These are phyloP conservation scores for Mycena indigotica DNA, from an alignment of 768 basidiomycete genomes.

Conservation along the genomic window DNA sequence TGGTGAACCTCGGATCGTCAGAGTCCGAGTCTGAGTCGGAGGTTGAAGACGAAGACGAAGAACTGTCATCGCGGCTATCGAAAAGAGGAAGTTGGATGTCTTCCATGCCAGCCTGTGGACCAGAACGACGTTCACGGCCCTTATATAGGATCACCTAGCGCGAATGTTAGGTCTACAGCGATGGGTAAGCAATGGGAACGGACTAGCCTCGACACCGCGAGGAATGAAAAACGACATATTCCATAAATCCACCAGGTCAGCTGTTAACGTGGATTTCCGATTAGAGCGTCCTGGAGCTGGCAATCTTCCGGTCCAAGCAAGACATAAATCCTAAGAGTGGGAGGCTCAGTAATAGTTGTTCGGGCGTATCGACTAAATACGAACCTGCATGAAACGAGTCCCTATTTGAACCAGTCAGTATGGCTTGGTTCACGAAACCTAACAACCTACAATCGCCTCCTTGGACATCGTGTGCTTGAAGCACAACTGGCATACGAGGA, in stretches of 20 bases:
- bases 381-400: conserved; percentile 75
- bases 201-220: conserved; percentile 68
- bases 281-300: conserved; percentile 63
- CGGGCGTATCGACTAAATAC: conserved; percentile 29
- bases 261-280: conserved; percentile 59
- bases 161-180: not conserved
- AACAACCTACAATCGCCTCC: conserved; percentile 56
- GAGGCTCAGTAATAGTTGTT: not conserved
- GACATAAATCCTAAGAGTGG: conserved; percentile 69
- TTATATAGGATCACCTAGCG: conserved; percentile 61
- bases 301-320: conserved; percentile 77
- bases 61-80: conserved; percentile 44
- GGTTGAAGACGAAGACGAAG: conserved; percentile 40
- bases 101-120: conserved; percentile 52
- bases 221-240: conserved; percentile 73
- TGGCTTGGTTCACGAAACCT: not conserved
- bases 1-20: conserved; percentile 29
- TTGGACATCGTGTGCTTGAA: conserved; percentile 76
- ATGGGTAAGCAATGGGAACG: not conserved
- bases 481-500: conserved; percentile 72
- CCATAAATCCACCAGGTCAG: conserved; percentile 81
- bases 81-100: conserved; percentile 57
- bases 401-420: conserved; percentile 28
- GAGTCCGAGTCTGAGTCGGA: conserved; percentile 47
- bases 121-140: conserved; percentile 78